These are phyloP conservation scores for Cercospora sp. DNA, from an alignment of 2,329 filamentous ascomycete species.

Conservation along the genomic window DNA sequence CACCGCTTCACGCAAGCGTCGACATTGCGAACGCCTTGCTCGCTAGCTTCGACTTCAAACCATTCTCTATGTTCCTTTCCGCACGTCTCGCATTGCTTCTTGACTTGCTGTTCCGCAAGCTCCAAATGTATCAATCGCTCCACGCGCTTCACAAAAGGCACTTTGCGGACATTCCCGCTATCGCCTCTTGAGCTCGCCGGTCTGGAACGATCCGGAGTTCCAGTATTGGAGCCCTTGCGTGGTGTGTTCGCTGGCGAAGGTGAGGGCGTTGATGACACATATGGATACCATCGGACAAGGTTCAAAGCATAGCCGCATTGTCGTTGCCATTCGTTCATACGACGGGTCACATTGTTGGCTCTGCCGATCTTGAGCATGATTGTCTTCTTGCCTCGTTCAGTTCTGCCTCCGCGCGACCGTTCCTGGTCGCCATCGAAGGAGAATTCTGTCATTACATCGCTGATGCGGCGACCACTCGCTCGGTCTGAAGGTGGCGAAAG, in stretches of 20 bases:
- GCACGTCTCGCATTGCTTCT: constrained; percentile 71
- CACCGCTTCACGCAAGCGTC: constrained; percentile 79
- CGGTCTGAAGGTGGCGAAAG: constrained; percentile 31
- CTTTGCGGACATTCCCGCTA: constrained; percentile 58
- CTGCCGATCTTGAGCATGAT: constrained; percentile 68
- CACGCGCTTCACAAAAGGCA: constrained; percentile 82
- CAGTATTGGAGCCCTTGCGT: constrained; percentile 2
- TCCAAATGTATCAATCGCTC: constrained; percentile 91
- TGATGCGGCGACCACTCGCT: constrained; percentile 30
- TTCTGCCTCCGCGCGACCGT: background rate
- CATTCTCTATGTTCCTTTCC: constrained; percentile 88
- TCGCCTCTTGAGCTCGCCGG: constrained; percentile 22
- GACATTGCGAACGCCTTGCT: constrained; percentile 66
- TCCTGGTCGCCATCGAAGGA: constrained; percentile 28
- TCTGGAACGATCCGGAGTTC: constrained; percentile 37
- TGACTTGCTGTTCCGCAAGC: constrained; percentile 62
- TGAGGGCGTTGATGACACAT: constrained; percentile 50
- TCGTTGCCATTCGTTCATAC: constrained; percentile 88
- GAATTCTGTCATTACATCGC: constrained; percentile 41
- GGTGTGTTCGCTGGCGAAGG: constrained; percentile 28
- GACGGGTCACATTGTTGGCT: constrained; percentile 79
- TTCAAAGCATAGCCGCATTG: constrained; percentile 90
- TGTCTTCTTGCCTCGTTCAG: constrained; percentile 51
- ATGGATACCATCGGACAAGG: constrained; percentile 88
- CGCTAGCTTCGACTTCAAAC: constrained; percentile 83